Percentiles rank a stretch among this genome's conserved stretches.
These are phyloP conservation scores for Claviceps sp. DNA, from an alignment of 2,329 filamentous ascomycete genomes.

Conservation along the genomic window DNA sequence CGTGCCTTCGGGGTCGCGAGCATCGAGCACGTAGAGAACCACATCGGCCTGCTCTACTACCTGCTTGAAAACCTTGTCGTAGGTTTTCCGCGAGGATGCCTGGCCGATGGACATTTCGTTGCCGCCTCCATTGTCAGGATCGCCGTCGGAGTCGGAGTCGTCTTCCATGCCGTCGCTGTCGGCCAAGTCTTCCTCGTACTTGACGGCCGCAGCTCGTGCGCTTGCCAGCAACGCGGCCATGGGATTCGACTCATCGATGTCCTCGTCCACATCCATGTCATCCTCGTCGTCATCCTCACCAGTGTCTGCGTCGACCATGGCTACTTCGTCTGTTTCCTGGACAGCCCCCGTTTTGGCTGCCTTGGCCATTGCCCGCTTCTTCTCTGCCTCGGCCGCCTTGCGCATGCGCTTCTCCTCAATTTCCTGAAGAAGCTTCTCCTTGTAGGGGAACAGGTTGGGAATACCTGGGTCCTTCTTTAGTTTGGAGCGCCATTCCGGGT, in stretches of 20 bases:
- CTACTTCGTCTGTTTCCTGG: conserved; percentile 30
- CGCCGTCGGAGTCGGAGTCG: conserved; percentile 25
- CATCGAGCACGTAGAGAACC: conserved; percentile 83
- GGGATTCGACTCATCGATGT: conserved; percentile 61
- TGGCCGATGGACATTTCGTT: conserved; percentile 37
- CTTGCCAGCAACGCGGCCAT: conserved; percentile 87
- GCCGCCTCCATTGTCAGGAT: conserved; percentile 41
- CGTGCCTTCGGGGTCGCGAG: conserved; percentile 80
- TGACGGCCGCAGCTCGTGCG: conserved; percentile 61
- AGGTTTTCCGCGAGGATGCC: conserved; percentile 65
- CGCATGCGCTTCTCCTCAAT: conserved; percentile 76
- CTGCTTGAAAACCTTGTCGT: conserved; percentile 92
- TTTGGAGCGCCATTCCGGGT: conserved; percentile 90
- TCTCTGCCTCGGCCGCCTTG: conserved; percentile 67
- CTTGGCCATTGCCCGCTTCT: conserved; percentile 58
- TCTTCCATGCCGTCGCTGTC: conserved; percentile 45
- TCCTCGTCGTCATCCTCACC: conserved; percentile 37
- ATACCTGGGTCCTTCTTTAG: conserved; percentile 97
- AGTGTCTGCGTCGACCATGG: conserved; percentile 34
- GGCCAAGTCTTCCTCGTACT: conserved; percentile 55
- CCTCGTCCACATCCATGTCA: conserved; percentile 39
- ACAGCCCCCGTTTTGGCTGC: conserved; percentile 43
- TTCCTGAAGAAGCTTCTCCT: conserved; percentile 86
- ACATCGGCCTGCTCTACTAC: conserved; percentile 84
- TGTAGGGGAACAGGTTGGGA: conserved; percentile 94